Conservation (phyloP, 345 rosid species). For the Syzygium aqueum region DNA sequence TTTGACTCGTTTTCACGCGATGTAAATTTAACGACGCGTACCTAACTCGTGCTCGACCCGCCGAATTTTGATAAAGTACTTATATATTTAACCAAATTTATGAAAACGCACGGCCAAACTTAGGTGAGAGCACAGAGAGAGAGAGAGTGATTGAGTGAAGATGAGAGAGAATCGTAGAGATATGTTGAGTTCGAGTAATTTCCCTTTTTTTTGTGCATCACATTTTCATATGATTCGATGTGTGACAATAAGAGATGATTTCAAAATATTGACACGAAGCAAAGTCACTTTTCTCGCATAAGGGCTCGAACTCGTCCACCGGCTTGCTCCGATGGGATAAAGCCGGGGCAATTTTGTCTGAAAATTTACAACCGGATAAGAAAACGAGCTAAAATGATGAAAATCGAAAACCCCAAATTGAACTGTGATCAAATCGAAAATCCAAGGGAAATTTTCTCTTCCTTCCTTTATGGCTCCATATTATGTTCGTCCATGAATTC, state of each 20-base stretch:
- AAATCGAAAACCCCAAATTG: accelerated
- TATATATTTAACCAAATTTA: too few relatives aligned
- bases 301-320: background rate
- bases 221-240: too few relatives aligned
- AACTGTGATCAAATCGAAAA: background rate
- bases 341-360: accelerated
- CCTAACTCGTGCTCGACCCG: too few relatives aligned
- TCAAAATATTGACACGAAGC: accelerated
- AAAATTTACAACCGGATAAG: accelerated
- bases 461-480: background rate
- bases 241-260: background rate
- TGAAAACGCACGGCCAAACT: too few relatives aligned
- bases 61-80: too few relatives aligned
- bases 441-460: background rate
- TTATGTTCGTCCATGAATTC: background rate
- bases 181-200: too few relatives aligned
- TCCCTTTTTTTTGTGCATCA: accelerated
- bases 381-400: background rate
- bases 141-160: too few relatives aligned
- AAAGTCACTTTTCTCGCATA: background rate
- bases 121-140: too few relatives aligned
- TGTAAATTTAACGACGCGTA: too few relatives aligned
- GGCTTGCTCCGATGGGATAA: too few relatives aligned
- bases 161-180: too few relatives aligned
- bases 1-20: too few relatives aligned